Evolutionary conservation across 768 basidiomycete species (phyloP), one percentile per base, ranked within the genome.

Genomic region (Auricularia sp.): DNA sequence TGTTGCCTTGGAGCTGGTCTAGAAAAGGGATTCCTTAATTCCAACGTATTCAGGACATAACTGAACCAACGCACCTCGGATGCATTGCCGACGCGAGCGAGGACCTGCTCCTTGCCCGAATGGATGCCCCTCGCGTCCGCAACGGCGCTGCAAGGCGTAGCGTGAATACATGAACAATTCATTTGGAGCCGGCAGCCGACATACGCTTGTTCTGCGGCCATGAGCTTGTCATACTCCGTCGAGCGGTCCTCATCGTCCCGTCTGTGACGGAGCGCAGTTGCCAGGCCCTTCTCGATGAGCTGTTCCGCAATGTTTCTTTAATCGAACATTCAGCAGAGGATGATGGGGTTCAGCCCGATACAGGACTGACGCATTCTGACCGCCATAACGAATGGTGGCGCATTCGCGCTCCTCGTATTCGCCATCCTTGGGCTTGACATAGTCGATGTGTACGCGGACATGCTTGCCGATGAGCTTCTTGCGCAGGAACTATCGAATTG

Each of bases 171-270:
- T 29, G 29, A 29, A 29, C 29, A 29, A 29, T 29, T 29, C 29
- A 29, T 2, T 29, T 29, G 1, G 29, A 29, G 29, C 29, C 29
- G 2, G 29, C 29, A 29, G 29, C 23, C 35, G 36, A 80, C 90
- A 75, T 70, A 95, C 93, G 77, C 77, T 77, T 95, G 93, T 74
- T 99, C 96, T 7, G 94, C 97, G 35, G 87, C 86, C 83, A 98
- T 93, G 54, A 98, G 79, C 77, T 93, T 94, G 77, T 99, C 97
- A 68, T 93, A 93, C 72, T 98, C 96, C 5, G 88, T 82, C n/a
- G 95, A 95, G 59, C 95, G 84, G 70, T 95, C 91, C 74, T 98
- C 96, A 71, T 98, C 96, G 69, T 96, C 95, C 23, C 92, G 86
- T 71, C 87, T 90, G 76, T 99, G 96, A 58, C 96, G 87, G 34